These are phyloP conservation scores for Thielaviopsis euricoi DNA, from an alignment of 2,329 filamentous ascomycete genomes.

Conservation along the genomic window DNA sequence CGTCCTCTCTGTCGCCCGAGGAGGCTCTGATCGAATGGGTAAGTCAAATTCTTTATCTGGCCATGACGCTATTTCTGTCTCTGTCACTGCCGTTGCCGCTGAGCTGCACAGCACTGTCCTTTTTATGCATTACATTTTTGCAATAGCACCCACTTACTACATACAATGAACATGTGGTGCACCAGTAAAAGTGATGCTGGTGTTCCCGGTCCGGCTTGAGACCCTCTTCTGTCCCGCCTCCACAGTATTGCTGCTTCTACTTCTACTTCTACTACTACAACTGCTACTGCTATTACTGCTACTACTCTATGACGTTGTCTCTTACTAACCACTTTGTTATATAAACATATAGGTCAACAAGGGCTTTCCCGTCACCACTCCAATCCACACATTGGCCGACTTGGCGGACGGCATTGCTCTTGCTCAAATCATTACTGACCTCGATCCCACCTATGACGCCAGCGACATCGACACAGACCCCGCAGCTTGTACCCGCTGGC, in stretches of 20 bases:
- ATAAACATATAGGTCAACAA: constrained; percentile 18
- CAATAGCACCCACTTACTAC: not conserved
- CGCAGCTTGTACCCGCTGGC: constrained; percentile 24
- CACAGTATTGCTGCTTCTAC: not conserved
- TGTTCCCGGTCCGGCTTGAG: not conserved
- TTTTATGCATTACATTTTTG: not conserved
- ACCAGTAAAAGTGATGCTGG: too few relatives aligned
- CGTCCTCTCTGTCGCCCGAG: constrained; percentile 6
- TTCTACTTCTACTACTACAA: too few relatives aligned
- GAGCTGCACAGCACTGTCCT: not conserved
- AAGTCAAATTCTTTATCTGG: not conserved
- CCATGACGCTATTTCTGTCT: not conserved
- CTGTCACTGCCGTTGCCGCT: not conserved
- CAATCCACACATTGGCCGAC: constrained; percentile 32
- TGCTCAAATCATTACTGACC: constrained; percentile 38
- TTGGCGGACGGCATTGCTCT: constrained; percentile 37
- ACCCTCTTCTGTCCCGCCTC: not conserved
- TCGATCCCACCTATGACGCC: constrained; percentile 40
- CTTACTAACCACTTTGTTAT: constrained; percentile 2
- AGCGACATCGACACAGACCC: constrained; percentile 33
- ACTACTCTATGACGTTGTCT: too few relatives aligned
- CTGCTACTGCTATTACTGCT: not conserved
- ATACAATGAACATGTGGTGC: not conserved
- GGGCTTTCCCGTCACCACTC: constrained; percentile 28
- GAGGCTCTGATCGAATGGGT: constrained; percentile 12